phyloP scores from a whole-genome alignment of 1,284 basidiomycete species.

The Polyporus tsugae region DNA sequence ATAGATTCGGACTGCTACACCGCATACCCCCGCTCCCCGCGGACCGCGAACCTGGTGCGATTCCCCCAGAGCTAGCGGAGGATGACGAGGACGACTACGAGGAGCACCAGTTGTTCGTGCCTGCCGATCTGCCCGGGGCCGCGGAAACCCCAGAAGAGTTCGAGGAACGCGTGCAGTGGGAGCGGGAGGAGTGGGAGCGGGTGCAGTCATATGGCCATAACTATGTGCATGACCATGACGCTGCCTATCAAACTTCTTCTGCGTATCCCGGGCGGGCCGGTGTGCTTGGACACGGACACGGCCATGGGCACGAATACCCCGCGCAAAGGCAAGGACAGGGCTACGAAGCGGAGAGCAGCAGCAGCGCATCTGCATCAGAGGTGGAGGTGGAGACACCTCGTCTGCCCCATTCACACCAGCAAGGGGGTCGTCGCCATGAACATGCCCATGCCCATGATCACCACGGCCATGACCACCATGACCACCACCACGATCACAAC shows the following conservation, averaged over 20 bases:
- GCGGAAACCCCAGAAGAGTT: constrained; percentile 45
- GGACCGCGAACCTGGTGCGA: constrained; percentile 60
- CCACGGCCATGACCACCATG: constrained; percentile 23
- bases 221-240: constrained; percentile 38
- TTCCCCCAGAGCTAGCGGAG: constrained; percentile 61
- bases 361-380: constrained; percentile 16
- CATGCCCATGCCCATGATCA: constrained; percentile 15
- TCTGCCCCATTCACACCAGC: constrained; percentile 25
- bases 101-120: constrained; percentile 73
- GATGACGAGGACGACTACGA: constrained; percentile 56
- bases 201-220: constrained; percentile 41
- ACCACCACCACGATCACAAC: constrained; percentile 7
- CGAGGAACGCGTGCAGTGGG: constrained; percentile 49
- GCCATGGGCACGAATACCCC: background rate
- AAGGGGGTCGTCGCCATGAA: constrained; percentile 26
- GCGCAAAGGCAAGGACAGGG: background rate
- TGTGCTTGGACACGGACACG: constrained; percentile 16
- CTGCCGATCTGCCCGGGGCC: constrained; percentile 58
- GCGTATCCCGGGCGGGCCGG: constrained; percentile 33
- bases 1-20: constrained; percentile 85
- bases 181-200: constrained; percentile 51
- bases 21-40: constrained; percentile 80
- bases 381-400: constrained; percentile 29
- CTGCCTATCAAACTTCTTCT: constrained; percentile 41
- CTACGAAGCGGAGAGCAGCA: constrained; percentile 20